phyloP scores from a whole-genome alignment of 371 early-diverging fungal genomes.

The Syncephalastrum contaminatum region DNA sequence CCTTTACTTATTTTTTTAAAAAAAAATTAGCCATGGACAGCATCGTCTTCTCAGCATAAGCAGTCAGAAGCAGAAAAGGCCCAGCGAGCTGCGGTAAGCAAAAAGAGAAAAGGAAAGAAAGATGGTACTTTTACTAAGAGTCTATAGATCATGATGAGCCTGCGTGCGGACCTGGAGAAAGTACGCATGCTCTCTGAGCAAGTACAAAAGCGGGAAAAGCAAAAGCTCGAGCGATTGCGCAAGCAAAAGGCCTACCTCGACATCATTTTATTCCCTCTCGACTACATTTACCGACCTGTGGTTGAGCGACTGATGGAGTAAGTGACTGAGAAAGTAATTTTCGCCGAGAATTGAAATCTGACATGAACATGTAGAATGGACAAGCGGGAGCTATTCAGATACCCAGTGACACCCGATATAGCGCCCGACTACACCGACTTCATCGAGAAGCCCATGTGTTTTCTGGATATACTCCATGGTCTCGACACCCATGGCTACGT shows the following conservation, averaged over 20 bases:
- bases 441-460: conserved; percentile 63
- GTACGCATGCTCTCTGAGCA: conserved; percentile 86
- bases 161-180: conserved; percentile 87
- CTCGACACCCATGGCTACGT: conserved; percentile 39
- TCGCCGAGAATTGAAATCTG: neutral
- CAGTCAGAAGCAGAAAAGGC: conserved; percentile 79
- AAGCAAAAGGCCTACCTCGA: conserved; percentile 71
- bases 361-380: conserved; percentile 24
- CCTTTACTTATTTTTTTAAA: neutral
- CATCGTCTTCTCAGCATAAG: conserved; percentile 76
- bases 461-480: conserved; percentile 49
- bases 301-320: conserved; percentile 70
- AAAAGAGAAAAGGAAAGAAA: neutral
- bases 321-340: conserved; percentile 3
- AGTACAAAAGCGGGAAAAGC: conserved; percentile 85
- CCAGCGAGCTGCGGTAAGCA: conserved; percentile 55
- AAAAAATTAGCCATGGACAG: conserved; percentile 92
- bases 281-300: conserved; percentile 58
- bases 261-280: conserved; percentile 71
- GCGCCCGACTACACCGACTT: conserved; percentile 83
- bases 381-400: conserved; percentile 47
- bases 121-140: neutral
- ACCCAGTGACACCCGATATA: conserved; percentile 74
- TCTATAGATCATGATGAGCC: conserved; percentile 36
- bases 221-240: conserved; percentile 66